Base-by-base conservation (phyloP, 768 basidiomycete species). In the Fomitopsis pulvina region DNA sequence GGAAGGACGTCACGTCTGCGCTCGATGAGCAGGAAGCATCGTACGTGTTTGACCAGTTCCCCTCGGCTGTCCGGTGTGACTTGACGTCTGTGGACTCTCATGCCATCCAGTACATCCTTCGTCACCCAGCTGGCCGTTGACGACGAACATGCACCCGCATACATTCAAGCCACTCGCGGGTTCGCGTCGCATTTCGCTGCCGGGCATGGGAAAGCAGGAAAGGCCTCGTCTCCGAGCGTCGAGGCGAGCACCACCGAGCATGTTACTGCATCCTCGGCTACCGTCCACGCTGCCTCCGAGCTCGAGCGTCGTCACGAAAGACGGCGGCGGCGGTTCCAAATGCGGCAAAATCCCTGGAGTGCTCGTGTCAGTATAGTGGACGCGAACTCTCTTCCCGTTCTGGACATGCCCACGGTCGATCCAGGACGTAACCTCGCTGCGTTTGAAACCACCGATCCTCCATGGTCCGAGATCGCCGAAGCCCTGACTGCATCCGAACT, bases 401-500 rank as follows among this genome's bases (percentile, higher is more conserved):
- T 27, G 24, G 51, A 56, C 9, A 25, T 25, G 1, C 26, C 45
- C n/a, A 4, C 12, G 14, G 29, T 39, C 24, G 48, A 50, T 39
- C 43, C 10, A 9, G 44, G 52, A 27, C 48, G 25, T 2, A 45
- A 45, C 9, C 43, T 25, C 9, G 2, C 29, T 8, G 42, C 44
- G 24, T 45, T 32, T 7, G 37, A 51, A 43, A 52, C 59, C n/a
- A 52, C 54, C 34, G 62, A 61, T 32, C 62, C 62, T 11, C 62
- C 62, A 52, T 63, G 60, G 62, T 42, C 45, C 25, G 62, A 61
- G 16, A 41, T 56, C 18, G 48, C 48, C 24, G 50, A 38, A 3
- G 52, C 53, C 16, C 41, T 57, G 16, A 43, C 52, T 21, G 48
- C 44, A n/a, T 22, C 25, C 4, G 2, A 38, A 5, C 50, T 51